phyloP scores from a whole-genome alignment of 2,329 filamentous ascomycete genomes.

The Onygenales sp. region DNA sequence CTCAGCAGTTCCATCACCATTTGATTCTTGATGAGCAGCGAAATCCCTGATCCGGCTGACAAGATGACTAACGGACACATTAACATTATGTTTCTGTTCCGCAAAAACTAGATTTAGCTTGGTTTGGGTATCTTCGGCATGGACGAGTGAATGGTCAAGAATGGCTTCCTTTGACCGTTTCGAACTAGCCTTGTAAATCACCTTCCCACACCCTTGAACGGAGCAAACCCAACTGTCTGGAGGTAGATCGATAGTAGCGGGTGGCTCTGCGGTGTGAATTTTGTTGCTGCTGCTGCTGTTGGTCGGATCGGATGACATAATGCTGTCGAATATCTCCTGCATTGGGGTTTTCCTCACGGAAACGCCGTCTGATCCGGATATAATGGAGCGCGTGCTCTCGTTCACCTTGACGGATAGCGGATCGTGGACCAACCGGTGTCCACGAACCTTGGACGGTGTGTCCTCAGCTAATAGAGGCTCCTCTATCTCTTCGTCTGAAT shows the following conservation, averaged over 20 bases:
- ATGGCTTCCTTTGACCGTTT: slow-evolving; percentile 24
- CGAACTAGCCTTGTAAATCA: slow-evolving; percentile 22
- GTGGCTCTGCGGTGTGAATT: not conserved
- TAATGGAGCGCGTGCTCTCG: slow-evolving; percentile 20
- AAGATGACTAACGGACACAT: slow-evolving; percentile 23
- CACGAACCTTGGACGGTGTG: slow-evolving; percentile 26
- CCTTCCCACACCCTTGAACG: slow-evolving; percentile 23
- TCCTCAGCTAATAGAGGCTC: slow-evolving; percentile 21
- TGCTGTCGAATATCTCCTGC: slow-evolving; percentile 13
- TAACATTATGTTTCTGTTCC: slow-evolving; percentile 25
- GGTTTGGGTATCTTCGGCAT: slow-evolving; percentile 26
- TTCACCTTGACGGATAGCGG: slow-evolving; percentile 22
- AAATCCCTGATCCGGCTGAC: slow-evolving; percentile 20
- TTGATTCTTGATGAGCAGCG: slow-evolving; percentile 12
- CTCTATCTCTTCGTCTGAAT: slow-evolving; percentile 22
- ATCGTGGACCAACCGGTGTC: slow-evolving; percentile 24
- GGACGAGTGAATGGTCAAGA: slow-evolving; percentile 23
- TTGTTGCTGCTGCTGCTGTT: slow-evolving; percentile 6
- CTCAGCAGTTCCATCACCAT: slow-evolving; percentile 3
- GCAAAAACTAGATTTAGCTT: slow-evolving; percentile 28
- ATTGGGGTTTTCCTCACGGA: slow-evolving; percentile 19
- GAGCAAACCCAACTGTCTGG: slow-evolving; percentile 27
- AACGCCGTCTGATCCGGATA: slow-evolving; percentile 18
- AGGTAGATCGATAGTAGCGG: slow-evolving; percentile 8
- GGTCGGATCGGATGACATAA: slow-evolving; percentile 14